A percentile compares a stretch with the other conserved stretches of the same genome.
These are phyloP conservation scores for Candida wancherniae DNA, from an alignment of 805 yeast genomes.

Conservation along the genomic window DNA sequence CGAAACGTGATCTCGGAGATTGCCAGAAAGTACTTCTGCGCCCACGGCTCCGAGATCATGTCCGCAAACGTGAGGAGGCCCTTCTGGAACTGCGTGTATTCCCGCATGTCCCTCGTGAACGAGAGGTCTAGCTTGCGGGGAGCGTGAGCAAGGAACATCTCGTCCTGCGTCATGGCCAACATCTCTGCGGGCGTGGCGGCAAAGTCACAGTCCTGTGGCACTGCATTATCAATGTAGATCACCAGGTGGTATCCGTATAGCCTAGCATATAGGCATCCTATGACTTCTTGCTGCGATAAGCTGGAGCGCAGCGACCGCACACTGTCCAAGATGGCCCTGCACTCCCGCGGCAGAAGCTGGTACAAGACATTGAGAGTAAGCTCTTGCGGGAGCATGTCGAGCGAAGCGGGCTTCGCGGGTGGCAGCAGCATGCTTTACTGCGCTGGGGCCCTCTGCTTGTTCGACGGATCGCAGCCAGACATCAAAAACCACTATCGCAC, in stretches of 20 bases:
- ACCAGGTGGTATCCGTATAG: conserved; percentile 8
- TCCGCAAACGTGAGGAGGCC: conserved; percentile 14
- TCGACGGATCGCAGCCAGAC: too few species aligned
- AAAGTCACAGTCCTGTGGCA: conserved; percentile 5
- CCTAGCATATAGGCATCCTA: conserved; percentile 9
- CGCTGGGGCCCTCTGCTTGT: too few species aligned
- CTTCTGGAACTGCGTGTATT: conserved; percentile 11
- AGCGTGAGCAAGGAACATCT: conserved; percentile 4
- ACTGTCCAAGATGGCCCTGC: conserved; percentile 1
- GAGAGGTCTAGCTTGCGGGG: conserved; percentile 8
- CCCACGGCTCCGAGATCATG: conserved; percentile 3
- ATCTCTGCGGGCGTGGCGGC: conserved; percentile 8
- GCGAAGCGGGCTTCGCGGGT: too few species aligned
- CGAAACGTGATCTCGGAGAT: conserved; percentile 20
- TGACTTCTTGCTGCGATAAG: background rate
- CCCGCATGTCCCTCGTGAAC: conserved; percentile 10
- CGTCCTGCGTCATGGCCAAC: conserved; percentile 4
- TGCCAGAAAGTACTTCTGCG: conserved; percentile 6
- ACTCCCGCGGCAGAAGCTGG: conserved; percentile 10
- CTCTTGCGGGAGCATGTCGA: conserved; percentile 9
- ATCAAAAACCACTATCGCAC: too few species aligned
- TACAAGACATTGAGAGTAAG: conserved; percentile 9
- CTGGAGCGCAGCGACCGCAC: background rate
- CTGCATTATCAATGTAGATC: conserved; percentile 5
- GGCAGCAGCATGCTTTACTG: too few species aligned